phyloP scores from a whole-genome alignment of 2,329 filamentous ascomycete genomes.

The Neodidymelliopsis sp. region DNA sequence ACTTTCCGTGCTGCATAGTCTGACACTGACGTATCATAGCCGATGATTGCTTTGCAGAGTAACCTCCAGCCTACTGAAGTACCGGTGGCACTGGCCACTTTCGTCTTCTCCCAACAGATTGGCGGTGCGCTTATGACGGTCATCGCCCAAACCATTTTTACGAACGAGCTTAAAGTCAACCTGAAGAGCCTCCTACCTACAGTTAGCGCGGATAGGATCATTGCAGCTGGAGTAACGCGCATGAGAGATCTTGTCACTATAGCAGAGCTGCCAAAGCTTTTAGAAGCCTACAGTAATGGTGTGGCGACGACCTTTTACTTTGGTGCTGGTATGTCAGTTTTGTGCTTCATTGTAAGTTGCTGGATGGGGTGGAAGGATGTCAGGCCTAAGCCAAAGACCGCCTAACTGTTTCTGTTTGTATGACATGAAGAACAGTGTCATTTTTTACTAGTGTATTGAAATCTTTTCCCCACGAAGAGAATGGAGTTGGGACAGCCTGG shows the following conservation, averaged over 20 bases:
- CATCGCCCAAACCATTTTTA: slow-evolving; percentile 5
- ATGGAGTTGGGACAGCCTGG: no score
- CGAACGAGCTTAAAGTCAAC: slow-evolving; percentile 1
- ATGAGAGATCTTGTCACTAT: slow-evolving; percentile 4
- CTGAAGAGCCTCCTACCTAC: neutral
- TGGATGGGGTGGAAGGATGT: slow-evolving; percentile 18
- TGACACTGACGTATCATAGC: neutral
- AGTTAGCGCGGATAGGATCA: neutral
- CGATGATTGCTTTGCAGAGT: slow-evolving; percentile 6
- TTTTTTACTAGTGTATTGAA: no score
- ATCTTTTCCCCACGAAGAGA: no score
- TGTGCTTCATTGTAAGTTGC: slow-evolving; percentile 4
- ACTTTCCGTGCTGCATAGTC: slow-evolving; percentile 47
- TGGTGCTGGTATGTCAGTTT: slow-evolving; percentile 33
- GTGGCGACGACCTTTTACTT: slow-evolving; percentile 54
- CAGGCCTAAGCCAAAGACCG: slow-evolving; percentile 3
- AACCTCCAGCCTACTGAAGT: slow-evolving; percentile 1
- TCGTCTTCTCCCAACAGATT: slow-evolving; percentile 9
- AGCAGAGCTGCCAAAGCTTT: neutral
- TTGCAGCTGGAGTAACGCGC: slow-evolving; percentile 1
- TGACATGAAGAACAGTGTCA: no score
- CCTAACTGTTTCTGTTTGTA: neutral
- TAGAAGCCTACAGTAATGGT: slow-evolving; percentile 54
- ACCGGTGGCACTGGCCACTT: slow-evolving; percentile 1
- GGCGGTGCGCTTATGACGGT: slow-evolving; percentile 7